A percentile compares a stretch with the other conserved stretches of the same genome.
These are phyloP conservation scores for Juglanconis juglandina DNA, from an alignment of 2,329 filamentous ascomycete genomes.

Conservation along the genomic window DNA sequence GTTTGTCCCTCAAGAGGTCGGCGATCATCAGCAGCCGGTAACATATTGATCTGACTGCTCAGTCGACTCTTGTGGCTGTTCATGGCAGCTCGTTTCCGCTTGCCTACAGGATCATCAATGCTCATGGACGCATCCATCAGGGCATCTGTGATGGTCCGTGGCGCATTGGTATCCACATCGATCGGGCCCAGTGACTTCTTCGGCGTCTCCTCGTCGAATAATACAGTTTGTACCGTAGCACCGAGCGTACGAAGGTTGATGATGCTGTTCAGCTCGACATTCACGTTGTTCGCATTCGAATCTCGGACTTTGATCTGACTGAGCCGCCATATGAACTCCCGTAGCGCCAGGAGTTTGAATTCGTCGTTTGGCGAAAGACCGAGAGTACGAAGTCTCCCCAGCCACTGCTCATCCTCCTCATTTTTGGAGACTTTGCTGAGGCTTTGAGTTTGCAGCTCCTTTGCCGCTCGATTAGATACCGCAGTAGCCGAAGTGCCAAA, in stretches of 20 bases:
- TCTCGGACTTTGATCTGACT: conserved; percentile 67
- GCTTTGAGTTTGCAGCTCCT: conserved; percentile 53
- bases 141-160: conserved; percentile 84
- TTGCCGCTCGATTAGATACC: conserved; percentile 51
- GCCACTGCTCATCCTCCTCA: conserved; percentile 92
- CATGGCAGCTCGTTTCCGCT: conserved; percentile 48
- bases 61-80: conserved; percentile 49
- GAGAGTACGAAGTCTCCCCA: conserved; percentile 78
- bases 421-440: conserved; percentile 68
- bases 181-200: conserved; percentile 34
- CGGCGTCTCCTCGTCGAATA: conserved; percentile 77
- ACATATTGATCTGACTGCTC: conserved; percentile 33
- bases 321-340: conserved; percentile 88
- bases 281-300: conserved; percentile 32
- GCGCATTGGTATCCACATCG: conserved; percentile 38
- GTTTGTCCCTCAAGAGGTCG: conserved; percentile 26
- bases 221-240: conserved; percentile 81
- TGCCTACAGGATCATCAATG: conserved; percentile 65
- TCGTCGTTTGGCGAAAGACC: conserved; percentile 83
- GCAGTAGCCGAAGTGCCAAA: conserved; percentile 63
- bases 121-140: conserved; percentile 88
- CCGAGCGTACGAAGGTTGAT: conserved; percentile 72
- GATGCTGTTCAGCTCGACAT: conserved; percentile 60
- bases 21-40: conserved; percentile 37
- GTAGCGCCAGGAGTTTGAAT: conserved; percentile 77